Evolutionary conservation across 2,329 filamentous ascomycete genomes (phyloP).

Genomic region (Colletotrichum kahawae): DNA sequence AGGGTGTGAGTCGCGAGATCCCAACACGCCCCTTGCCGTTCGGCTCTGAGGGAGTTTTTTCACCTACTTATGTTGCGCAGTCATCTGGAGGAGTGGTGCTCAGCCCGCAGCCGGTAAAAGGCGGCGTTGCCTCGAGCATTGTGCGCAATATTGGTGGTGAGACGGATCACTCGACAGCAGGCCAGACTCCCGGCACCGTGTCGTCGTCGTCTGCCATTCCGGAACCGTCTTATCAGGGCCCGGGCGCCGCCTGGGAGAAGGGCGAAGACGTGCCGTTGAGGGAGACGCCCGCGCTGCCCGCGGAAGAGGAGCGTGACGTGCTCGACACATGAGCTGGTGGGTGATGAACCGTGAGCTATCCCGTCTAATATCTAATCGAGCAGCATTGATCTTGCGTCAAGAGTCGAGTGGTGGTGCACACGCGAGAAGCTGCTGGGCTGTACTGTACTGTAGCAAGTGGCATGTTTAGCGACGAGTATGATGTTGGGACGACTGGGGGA

Average conservation of each 20-base stretch:
- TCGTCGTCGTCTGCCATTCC: slow-evolving; percentile 32
- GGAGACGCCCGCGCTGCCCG: slow-evolving; percentile 42
- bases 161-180: background rate
- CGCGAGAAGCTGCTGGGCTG: background rate
- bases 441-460: background rate
- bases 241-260: slow-evolving; percentile 57
- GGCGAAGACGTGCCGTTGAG: slow-evolving; percentile 43
- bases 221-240: slow-evolving; percentile 54
- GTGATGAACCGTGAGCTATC: background rate
- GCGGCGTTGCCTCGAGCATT: slow-evolving; percentile 37
- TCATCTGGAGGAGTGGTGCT: slow-evolving; percentile 36
- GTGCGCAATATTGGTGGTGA: slow-evolving; percentile 34
- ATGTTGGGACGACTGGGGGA: background rate
- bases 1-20: slow-evolving; percentile 44
- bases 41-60: slow-evolving; percentile 53
- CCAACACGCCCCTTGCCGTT: slow-evolving; percentile 56
- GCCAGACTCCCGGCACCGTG: background rate
- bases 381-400: background rate
- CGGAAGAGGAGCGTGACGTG: slow-evolving; percentile 46
- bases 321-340: slow-evolving; percentile 36
- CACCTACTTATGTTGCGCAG: slow-evolving; percentile 50
- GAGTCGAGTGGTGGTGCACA: background rate
- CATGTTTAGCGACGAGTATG: background rate
- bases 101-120: slow-evolving; percentile 49
- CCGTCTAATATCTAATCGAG: slow-evolving; percentile 9